A percentile compares a stretch with the other conserved stretches of the same genome.
phyloP scores from a whole-genome alignment of 1,284 basidiomycete species.

The Flammula alnicola region DNA sequence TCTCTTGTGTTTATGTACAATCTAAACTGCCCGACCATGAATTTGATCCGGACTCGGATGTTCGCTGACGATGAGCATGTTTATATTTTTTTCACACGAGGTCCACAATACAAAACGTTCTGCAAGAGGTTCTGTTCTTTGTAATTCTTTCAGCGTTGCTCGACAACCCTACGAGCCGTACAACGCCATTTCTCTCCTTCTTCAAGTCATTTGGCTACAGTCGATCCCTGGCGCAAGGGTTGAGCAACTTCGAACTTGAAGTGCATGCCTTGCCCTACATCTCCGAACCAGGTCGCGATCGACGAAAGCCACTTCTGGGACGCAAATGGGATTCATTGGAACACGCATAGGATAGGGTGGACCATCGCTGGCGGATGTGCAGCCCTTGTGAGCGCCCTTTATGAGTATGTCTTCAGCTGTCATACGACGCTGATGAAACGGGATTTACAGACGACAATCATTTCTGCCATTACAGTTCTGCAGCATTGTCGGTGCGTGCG shows the following conservation, averaged over 20 bases:
- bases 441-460: conserved; percentile 56
- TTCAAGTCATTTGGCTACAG: no score
- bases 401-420: neutral
- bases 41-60: no score
- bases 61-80: no score
- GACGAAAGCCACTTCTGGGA: conserved; percentile 72
- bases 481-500: conserved; percentile 49
- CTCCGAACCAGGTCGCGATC: conserved; percentile 50
- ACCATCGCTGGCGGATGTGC: conserved; percentile 71
- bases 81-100: no score
- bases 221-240: no score
- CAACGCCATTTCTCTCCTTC: neutral
- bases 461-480: conserved; percentile 58
- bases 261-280: conserved; percentile 36
- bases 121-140: no score
- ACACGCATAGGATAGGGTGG: conserved; percentile 75
- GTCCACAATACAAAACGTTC: no score
- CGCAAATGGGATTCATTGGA: conserved; percentile 55
- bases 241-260: no score
- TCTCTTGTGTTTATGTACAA: neutral
- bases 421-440: neutral
- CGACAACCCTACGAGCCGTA: no score
- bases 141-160: no score
- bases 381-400: conserved; percentile 50
- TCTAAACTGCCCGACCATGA: neutral